Evolutionary conservation across 345 rosid genomes (phyloP).

Genomic region (Eucalyptus fibrosa): DNA sequence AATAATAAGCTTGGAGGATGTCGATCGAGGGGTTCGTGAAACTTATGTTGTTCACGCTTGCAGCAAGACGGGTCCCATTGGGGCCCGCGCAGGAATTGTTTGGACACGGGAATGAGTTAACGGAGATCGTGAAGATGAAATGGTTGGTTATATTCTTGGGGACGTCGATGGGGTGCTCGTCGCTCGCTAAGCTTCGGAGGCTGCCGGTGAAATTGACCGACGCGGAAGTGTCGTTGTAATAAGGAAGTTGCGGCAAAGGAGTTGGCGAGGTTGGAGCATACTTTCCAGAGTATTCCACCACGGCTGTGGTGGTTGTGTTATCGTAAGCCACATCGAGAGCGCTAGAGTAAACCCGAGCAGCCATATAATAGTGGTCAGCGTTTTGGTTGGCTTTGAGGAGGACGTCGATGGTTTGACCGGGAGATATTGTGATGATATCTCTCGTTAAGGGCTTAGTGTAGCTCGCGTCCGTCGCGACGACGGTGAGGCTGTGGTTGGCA

Average conservation of each 20-base stretch:
- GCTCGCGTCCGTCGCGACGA: slow-evolving; percentile 19
- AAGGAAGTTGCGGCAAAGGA: slow-evolving; percentile 3
- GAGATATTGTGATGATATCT: neutral
- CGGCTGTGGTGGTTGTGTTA: neutral
- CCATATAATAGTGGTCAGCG: slow-evolving; percentile 3
- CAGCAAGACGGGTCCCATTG: neutral
- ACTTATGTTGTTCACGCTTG: slow-evolving; percentile 39
- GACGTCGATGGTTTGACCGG: slow-evolving; percentile 25
- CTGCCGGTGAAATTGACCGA: slow-evolving; percentile 8
- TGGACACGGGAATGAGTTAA: slow-evolving; percentile 17
- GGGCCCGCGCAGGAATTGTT: slow-evolving; percentile 12
- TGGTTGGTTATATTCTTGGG: neutral
- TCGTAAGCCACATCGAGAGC: neutral
- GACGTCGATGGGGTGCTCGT: neutral
- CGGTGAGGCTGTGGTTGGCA: slow-evolving; percentile 6
- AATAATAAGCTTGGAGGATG: slow-evolving; percentile 29
- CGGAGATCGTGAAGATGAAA: neutral
- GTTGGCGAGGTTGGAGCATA: neutral
- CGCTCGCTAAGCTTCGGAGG: neutral
- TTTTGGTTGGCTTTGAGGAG: slow-evolving; percentile 9
- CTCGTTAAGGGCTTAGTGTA: slow-evolving; percentile 12
- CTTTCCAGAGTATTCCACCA: neutral
- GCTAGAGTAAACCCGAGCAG: neutral
- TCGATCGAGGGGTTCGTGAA: slow-evolving; percentile 6
- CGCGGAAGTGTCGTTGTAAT: slow-evolving; percentile 4